Evolutionary conservation across 1,139 yeast species (phyloP).

Genomic region (Scheffersomyces stambukii): DNA sequence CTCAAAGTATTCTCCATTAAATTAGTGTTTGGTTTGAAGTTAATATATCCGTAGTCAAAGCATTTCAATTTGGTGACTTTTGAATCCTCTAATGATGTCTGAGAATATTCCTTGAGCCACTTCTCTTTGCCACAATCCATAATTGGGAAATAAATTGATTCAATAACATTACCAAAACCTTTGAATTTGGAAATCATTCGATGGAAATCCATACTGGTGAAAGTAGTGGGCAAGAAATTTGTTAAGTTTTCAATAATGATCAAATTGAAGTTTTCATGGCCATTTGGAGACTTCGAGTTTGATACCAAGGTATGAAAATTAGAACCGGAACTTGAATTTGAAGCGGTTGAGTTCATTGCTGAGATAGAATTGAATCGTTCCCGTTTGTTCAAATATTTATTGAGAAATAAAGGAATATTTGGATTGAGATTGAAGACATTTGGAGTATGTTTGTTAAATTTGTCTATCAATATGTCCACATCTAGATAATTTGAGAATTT

Average conservation of each 20-base stretch:
- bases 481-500: constrained; percentile 35
- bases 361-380: constrained; percentile 13
- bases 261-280: constrained; percentile 19
- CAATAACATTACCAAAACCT: constrained; percentile 33
- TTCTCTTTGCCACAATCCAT: constrained; percentile 5
- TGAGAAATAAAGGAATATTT: constrained; percentile 21
- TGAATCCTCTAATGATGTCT: constrained; percentile 3
- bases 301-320: not conserved
- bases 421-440: constrained; percentile 32
- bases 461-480: constrained; percentile 27
- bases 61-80: no score
- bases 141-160: constrained; percentile 44
- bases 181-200: constrained; percentile 28
- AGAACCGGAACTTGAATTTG: no score
- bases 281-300: not conserved
- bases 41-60: constrained; percentile 29
- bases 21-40: constrained; percentile 19
- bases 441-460: constrained; percentile 14
- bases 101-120: constrained; percentile 2
- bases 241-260: constrained; percentile 44
- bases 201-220: constrained; percentile 15
- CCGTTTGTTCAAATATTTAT: constrained; percentile 25
- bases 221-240: constrained; percentile 20
- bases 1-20: constrained; percentile 23
- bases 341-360: not conserved